A percentile compares a stretch with the other conserved stretches of the same genome.
Evolutionary conservation across 306 rosid genomes (phyloP).

Genomic region (Senna tora): DNA sequence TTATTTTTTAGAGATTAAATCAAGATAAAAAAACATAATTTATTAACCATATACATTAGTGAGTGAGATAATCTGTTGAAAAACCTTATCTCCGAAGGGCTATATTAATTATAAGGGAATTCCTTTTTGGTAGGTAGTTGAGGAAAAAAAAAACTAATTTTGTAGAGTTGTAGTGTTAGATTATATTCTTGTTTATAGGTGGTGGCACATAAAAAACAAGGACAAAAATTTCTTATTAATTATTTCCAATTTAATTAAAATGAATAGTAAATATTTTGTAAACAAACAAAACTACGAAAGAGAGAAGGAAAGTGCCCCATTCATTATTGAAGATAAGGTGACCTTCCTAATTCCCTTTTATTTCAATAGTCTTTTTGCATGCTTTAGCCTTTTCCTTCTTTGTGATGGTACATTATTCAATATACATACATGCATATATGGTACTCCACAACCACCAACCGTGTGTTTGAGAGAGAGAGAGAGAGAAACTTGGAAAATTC

Average conservation of each 20-base stretch:
- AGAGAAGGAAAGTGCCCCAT: not conserved
- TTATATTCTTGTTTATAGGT: not conserved
- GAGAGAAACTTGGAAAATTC: not conserved
- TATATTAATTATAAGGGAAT: not conserved
- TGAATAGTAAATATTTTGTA: not conserved
- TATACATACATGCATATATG: not conserved
- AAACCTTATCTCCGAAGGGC: too few relatives aligned
- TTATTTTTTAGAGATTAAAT: too few relatives aligned
- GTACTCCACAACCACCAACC: too few relatives aligned
- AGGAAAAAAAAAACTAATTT: not conserved
- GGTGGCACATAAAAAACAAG: not conserved
- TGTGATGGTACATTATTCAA: not conserved
- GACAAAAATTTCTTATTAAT: not conserved
- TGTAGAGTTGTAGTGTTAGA: not conserved
- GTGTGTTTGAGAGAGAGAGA: not conserved
- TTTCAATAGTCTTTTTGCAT: too few relatives aligned
- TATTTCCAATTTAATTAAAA: not conserved
- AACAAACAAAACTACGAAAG: not conserved
- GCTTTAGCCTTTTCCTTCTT: not conserved
- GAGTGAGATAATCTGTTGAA: too few relatives aligned
- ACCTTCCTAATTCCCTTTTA: not conserved
- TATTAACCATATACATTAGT: too few relatives aligned
- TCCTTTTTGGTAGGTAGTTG: not conserved
- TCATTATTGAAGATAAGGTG: slow-evolving; percentile 2
- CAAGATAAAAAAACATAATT: too few relatives aligned